Percentiles rank a stretch among this genome's conserved stretches.
These are phyloP conservation scores for Schizochytrium sp. DNA, from an alignment of 108 stramenopile species.

Conservation along the genomic window DNA sequence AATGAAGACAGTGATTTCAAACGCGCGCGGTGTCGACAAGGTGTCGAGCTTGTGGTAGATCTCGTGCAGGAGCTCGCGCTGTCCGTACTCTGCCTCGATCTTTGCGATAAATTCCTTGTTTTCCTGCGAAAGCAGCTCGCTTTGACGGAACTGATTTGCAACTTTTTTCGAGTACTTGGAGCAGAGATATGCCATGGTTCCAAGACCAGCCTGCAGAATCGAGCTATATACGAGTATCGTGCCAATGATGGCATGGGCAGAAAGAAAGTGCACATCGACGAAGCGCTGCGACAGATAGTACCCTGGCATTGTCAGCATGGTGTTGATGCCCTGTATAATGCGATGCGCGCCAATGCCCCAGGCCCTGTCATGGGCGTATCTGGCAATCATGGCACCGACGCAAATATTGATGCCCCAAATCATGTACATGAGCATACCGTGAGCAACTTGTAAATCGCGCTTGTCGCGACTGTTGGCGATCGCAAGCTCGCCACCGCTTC, in stretches of 20 bases:
- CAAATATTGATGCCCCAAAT: background rate
- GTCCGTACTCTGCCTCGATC: background rate
- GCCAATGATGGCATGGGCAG: background rate
- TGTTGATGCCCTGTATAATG: background rate
- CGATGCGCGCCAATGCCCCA: background rate
- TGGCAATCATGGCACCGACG: background rate
- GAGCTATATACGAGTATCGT: background rate
- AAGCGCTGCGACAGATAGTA: background rate
- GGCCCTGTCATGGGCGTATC: background rate
- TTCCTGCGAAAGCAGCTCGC: background rate
- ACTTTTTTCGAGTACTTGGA: background rate
- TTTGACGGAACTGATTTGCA: too few species aligned
- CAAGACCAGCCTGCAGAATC: background rate
- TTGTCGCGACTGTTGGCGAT: background rate
- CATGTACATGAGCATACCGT: slow-evolving; percentile 12
- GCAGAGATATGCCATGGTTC: background rate
- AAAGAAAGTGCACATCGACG: background rate
- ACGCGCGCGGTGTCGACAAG: background rate
- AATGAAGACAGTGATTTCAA: background rate
- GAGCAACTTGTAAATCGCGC: background rate
- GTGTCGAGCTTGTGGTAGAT: background rate
- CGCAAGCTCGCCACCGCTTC: background rate
- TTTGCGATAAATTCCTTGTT: too few species aligned
- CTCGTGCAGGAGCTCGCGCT: background rate
- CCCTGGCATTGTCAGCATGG: background rate